Evolutionary conservation across 306 rosid species (phyloP).

Genomic region (Castanea crenata): DNA sequence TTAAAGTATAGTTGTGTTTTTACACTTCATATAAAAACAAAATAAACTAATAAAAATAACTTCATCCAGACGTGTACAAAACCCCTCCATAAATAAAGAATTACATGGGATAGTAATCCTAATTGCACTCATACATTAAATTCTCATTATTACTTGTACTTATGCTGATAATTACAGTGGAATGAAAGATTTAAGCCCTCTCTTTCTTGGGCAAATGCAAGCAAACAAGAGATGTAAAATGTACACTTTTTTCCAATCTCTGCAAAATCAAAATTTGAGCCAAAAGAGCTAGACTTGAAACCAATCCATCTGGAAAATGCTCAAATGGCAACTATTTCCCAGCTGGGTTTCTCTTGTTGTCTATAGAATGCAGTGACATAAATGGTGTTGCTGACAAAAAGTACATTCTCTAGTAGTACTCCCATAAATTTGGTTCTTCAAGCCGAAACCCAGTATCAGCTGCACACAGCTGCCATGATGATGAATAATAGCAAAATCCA

Average conservation of each 20-base stretch:
- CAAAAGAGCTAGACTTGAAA: slow-evolving; percentile 13
- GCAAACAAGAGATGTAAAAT: not conserved
- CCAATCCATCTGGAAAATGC: slow-evolving; percentile 5
- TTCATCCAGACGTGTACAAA: not conserved
- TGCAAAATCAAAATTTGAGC: slow-evolving; percentile 13
- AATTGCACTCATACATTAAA: not conserved
- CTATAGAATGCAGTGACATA: slow-evolving; percentile 9
- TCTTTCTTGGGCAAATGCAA: not conserved
- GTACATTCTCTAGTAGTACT: slow-evolving; percentile 22
- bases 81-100: not conserved
- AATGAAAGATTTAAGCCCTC: not conserved
- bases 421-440: slow-evolving; percentile 70
- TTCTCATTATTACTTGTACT: slow-evolving; percentile 4
- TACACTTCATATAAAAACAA: not conserved
- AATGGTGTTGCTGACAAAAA: not conserved
- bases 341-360: slow-evolving; percentile 8
- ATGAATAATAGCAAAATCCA: slow-evolving; percentile 42
- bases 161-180: slow-evolving; percentile 3
- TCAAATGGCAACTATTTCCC: not conserved
- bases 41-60: not conserved
- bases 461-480: slow-evolving; percentile 65
- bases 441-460: slow-evolving; percentile 49
- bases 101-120: not conserved
- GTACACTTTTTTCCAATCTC: slow-evolving; percentile 1
- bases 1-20: too few species aligned